Evolutionary conservation across 2,329 filamentous ascomycete genomes (phyloP), one percentile per base, ranked within the genome.

Genomic region (Chaetomiaceae sp.): DNA sequence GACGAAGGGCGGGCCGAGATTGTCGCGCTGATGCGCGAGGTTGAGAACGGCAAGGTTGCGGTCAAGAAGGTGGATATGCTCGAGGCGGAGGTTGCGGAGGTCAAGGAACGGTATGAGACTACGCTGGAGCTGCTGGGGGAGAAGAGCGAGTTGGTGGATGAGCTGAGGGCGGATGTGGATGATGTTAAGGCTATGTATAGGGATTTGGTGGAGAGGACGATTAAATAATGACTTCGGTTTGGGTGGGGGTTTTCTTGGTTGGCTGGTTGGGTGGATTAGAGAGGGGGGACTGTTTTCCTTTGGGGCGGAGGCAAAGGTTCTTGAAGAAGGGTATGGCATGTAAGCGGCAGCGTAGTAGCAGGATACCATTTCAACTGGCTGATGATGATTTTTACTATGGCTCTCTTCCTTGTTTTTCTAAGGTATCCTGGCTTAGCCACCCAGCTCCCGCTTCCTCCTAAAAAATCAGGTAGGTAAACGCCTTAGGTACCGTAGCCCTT

Each of bases 101-200:
- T 96, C 57, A 84, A 88, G 62, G 74, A 81, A 55, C 78, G 92
- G 61, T 96, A 97, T 66, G 84, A 95, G 65, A 93, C 90, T 13
- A 95, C 89, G 53, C 74, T 99, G 47, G 91, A 97, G 72, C 85
- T 97, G 82, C 72, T 99, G 50, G 93, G 93, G 1, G 93, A 99
- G 78, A 96, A 96, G 79, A 96, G 89, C 68, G 93, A 99, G 74
- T 74, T 86, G 63, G 91, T 96, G 2, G 90, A 96, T 64, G 93
- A 99, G 74, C 73, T 99, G 59, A 83, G 78, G 67, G 85, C 87
- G 12, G 93, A 97, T 74, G 87, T 99, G 47, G 76, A 83, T 58
- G 93, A 99, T 73, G 77, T 99, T 66, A 99, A 99, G 75, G 86
- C 85, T 64, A 96, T 99, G 78, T 97, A 97, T 73, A 82, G 89